Evolutionary conservation across 192 early-diverging fungal species (phyloP).

Genomic region (Linnemannia elongata): DNA sequence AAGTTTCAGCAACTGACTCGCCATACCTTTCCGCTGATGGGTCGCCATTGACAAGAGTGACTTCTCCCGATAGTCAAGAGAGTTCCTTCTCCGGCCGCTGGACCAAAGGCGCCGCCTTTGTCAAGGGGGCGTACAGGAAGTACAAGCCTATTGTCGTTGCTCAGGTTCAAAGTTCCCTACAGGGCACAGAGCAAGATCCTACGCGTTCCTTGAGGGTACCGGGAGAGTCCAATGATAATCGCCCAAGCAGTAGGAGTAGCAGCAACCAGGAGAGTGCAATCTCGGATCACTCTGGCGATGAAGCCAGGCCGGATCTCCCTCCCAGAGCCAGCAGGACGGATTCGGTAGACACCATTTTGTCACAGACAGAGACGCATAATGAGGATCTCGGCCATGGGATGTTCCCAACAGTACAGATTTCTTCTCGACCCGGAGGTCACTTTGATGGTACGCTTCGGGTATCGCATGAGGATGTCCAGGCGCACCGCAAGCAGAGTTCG

Average conservation of each 20-base stretch:
- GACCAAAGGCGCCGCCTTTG: slow-evolving; percentile 27
- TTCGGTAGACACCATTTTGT: slow-evolving; percentile 11
- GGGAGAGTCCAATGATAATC: not conserved
- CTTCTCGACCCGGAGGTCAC: slow-evolving; percentile 43
- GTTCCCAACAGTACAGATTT: slow-evolving; percentile 44
- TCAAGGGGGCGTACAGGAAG: slow-evolving; percentile 30
- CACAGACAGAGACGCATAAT: slow-evolving; percentile 18
- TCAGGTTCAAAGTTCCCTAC: slow-evolving; percentile 10
- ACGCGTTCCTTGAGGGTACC: not conserved
- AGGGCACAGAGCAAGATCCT: not conserved
- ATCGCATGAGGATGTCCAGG: slow-evolving; percentile 41
- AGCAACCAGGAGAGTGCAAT: not conserved
- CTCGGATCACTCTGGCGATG: slow-evolving; percentile 14
- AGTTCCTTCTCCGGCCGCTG: not conserved
- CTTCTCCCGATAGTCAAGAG: slow-evolving; percentile 8
- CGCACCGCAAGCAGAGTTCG: slow-evolving; percentile 38
- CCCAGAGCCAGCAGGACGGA: not conserved
- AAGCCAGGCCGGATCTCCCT: not conserved
- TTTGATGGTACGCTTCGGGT: slow-evolving; percentile 47
- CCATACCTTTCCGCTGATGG: not conserved
- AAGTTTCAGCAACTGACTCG: not conserved
- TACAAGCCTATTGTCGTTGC: slow-evolving; percentile 50
- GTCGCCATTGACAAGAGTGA: not conserved
- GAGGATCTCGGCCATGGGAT: slow-evolving; percentile 28
- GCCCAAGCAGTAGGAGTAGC: not conserved